Base-by-base conservation (phyloP, 2,329 filamentous ascomycete species). In the Hypoxylon sp. region DNA sequence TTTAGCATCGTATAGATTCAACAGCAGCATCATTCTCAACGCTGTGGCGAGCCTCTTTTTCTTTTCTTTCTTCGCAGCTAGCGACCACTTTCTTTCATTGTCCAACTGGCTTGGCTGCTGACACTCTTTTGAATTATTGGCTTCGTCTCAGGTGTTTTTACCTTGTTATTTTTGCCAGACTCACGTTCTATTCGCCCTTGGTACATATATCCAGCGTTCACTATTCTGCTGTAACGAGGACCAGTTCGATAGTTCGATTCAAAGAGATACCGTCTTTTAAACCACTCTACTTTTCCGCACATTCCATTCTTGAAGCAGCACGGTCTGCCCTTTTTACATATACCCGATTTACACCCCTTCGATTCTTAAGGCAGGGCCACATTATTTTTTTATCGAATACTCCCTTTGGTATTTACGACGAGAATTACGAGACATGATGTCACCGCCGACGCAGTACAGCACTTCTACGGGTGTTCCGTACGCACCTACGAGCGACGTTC, bases 21-120 rank as follows among this genome's bases (percentile, higher is more conserved):
- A 65, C 55, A 45, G 67, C 59, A 69, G 62, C 64, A 68, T 64
- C 62, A 54, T 60, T 67, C 62, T 70, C 67, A 67, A 69, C 69
- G 67, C 68, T 71, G 67, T 69, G 70, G 69, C 70, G 68, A 63
- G 66, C 69, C 66, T 63, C 67, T 63, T 58, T n/a, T 71, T 74
- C 77, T 73, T 75, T 78, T 76, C 68, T 69, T 75, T 67, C 67
- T 73, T 72, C 73, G 74, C 75, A 77, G 76, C 76, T 77, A 69
- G 69, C 70, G 69, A 71, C 72, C 75, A 72, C 71, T 69, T 73
- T 75, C 71, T 72, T 77, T 77, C 69, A 75, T 72, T 69, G 71
- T 68, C 79, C 80, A 82, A 82, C 80, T 81, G 80, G 79, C 77
- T 83, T 83, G 81, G 81, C 79, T 82, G 78, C 79, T 79, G 77